phyloP scores from a whole-genome alignment of 768 basidiomycete genomes.

The Hericium erinaceus region DNA sequence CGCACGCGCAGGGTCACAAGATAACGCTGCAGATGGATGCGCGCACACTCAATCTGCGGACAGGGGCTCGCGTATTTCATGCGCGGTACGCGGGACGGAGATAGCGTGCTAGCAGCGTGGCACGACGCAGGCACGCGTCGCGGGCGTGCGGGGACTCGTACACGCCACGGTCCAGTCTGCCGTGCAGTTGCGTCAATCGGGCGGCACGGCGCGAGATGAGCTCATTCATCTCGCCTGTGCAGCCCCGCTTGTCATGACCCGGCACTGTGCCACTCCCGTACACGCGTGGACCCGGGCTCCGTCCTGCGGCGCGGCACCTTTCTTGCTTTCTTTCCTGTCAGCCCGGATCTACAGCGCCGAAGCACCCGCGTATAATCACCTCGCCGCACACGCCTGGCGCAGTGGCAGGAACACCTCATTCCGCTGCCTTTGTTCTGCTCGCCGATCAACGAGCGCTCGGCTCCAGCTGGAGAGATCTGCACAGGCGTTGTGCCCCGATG shows the following conservation, averaged over 20 bases:
- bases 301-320: neutral
- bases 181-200: neutral
- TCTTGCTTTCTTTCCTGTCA: too few species aligned
- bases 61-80: too few species aligned
- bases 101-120: slow-evolving; percentile 3
- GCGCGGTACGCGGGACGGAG: neutral
- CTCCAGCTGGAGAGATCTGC: too few species aligned
- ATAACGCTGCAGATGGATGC: neutral
- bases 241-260: too few species aligned
- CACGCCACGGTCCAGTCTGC: neutral
- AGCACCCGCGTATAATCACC: neutral
- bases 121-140: neutral
- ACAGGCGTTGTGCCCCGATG: too few species aligned
- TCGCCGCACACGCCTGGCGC: neutral
- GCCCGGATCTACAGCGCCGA: too few species aligned
- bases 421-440: too few species aligned
- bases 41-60: neutral
- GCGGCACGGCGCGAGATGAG: neutral
- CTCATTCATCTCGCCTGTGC: neutral
- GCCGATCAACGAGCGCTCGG: too few species aligned
- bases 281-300: neutral
- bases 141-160: neutral
- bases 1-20: neutral
- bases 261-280: too few species aligned
- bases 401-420: neutral